Base-by-base conservation (phyloP, 2,329 filamentous ascomycete species). In the Diaporthe australafricana region DNA sequence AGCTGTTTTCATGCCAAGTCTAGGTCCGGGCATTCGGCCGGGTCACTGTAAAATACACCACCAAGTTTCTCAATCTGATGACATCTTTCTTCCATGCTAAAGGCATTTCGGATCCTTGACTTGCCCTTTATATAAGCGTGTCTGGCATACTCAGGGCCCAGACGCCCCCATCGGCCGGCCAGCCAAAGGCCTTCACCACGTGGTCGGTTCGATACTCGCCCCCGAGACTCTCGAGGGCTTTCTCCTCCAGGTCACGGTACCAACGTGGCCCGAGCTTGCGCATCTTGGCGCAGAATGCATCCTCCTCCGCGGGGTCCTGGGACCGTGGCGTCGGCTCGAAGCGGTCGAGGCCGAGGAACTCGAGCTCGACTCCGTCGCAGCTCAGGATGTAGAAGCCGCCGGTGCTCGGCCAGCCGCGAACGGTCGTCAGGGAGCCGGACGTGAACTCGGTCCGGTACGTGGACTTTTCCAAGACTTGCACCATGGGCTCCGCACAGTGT, bases 331-430 rank as follows among this genome's bases (percentile, higher is more conserved):
- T 57, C 35, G 55, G 55, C 55, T 57, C 35, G 55, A 57, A 57
- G 55, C 55, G 55, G 55, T 57, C 55, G 35, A 57, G 55, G 35
- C 55, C 35, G 55, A 57, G 55, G 55, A 57, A 57, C 55, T 57
- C 55, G 35, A 57, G 35, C 55, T 57, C 22, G 32, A 57, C 35
- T 42, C 22, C 55, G 35, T 57, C 35, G 55, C 55, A 57, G 55
- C 35, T 57, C n/a, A 42, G 35, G 55, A 40, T 57, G 35, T 42
- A 57, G 55, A 57, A 42, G 14, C 55, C 55, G 55, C 55, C 55
- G 35, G 55, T 57, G 55, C 55, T 57, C 55, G 55, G 55, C 55
- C 35, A 57, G 55, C 55, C 55, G 55, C 55, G 55, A 27, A 57
- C 35, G 35, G 14, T 9, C 0, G 55, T 57, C 55, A 57, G 35